Evolutionary conservation across 495 filamentous ascomycete species (phyloP).

Genomic region (Penicillium riverlandense): DNA sequence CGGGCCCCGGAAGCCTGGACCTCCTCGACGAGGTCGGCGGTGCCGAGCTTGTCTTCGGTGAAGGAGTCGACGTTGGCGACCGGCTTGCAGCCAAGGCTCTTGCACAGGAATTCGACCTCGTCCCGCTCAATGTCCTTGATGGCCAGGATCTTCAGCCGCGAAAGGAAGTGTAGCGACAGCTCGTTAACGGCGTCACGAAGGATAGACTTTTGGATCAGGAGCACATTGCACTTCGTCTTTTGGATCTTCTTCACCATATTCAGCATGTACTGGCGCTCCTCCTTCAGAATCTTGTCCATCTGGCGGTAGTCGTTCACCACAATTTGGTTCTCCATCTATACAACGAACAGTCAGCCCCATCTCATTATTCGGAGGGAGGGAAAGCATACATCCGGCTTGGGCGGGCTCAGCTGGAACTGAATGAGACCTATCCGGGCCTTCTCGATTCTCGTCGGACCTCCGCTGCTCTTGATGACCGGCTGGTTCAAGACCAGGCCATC

Average conservation of each 20-base stretch:
- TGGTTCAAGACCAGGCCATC: conserved; percentile 93
- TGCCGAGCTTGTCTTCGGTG: conserved; percentile 96
- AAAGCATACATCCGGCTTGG: conserved; percentile 82
- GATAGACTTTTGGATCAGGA: conserved; percentile 98
- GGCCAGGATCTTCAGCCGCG: conserved; percentile 89
- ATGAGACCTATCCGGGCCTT: conserved; percentile 96
- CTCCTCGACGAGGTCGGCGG: conserved; percentile 93
- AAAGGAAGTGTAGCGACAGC: conserved; percentile 91
- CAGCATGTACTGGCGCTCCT: conserved; percentile 94
- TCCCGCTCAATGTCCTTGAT: conserved; percentile 98
- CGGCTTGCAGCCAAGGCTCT: conserved; percentile 94
- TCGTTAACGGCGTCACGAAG: conserved; percentile 97
- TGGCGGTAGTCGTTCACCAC: conserved; percentile 98
- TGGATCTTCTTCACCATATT: conserved; percentile 99
- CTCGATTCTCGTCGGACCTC: conserved; percentile 88
- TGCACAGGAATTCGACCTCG: conserved; percentile 99
- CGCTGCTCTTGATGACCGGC: conserved; percentile 84
- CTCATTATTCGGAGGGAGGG: background rate
- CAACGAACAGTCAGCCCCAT: background rate
- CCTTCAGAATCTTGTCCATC: conserved; percentile 99
- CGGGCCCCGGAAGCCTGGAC: conserved; percentile 77
- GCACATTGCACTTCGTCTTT: conserved; percentile 98
- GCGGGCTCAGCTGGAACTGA: conserved; percentile 96
- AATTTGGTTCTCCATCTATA: conserved; percentile 97
- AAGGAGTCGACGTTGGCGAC: conserved; percentile 98